phyloP scores from a whole-genome alignment of 1,284 basidiomycete genomes.

The Golubevia sp. region DNA sequence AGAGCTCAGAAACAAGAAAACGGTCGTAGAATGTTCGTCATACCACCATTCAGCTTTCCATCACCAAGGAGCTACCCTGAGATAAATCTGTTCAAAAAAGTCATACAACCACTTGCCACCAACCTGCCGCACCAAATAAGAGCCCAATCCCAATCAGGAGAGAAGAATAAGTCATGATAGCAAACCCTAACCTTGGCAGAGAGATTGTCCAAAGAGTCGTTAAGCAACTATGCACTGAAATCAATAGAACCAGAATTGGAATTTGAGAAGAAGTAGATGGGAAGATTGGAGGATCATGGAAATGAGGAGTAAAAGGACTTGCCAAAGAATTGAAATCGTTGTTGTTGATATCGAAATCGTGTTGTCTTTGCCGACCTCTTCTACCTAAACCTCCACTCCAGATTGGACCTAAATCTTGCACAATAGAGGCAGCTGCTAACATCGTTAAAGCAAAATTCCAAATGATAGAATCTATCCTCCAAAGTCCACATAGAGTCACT shows the following conservation, averaged over 20 bases:
- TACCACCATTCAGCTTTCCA: too few relatives aligned
- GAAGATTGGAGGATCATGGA: too few relatives aligned
- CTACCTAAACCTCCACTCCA: too few relatives aligned
- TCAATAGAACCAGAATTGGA: slow-evolving; percentile 25
- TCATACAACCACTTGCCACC: slow-evolving; percentile 43
- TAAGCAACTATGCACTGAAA: slow-evolving; percentile 35
- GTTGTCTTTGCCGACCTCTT: too few relatives aligned
- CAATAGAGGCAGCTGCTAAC: slow-evolving; percentile 35
- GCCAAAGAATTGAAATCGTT: too few relatives aligned
- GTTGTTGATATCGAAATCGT: too few relatives aligned
- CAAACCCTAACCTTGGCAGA: slow-evolving; percentile 38
- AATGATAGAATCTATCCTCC: slow-evolving; percentile 48
- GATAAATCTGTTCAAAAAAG: not conserved
- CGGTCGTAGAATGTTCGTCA: too few relatives aligned
- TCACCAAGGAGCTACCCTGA: too few relatives aligned
- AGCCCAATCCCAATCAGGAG: slow-evolving; percentile 44
- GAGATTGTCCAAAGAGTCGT: slow-evolving; percentile 37
- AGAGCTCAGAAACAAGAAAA: too few relatives aligned
- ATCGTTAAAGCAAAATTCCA: slow-evolving; percentile 48
- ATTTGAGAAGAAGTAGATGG: too few relatives aligned
- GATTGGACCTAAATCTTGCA: not conserved
- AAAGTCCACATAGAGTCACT: slow-evolving; percentile 37
- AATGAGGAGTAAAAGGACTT: too few relatives aligned
- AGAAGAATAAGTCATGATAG: slow-evolving; percentile 38
- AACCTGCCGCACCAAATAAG: slow-evolving; percentile 31